Evolutionary conservation across 2,329 filamentous ascomycete species (phyloP).

Genomic region (Talaromyces sp.): DNA sequence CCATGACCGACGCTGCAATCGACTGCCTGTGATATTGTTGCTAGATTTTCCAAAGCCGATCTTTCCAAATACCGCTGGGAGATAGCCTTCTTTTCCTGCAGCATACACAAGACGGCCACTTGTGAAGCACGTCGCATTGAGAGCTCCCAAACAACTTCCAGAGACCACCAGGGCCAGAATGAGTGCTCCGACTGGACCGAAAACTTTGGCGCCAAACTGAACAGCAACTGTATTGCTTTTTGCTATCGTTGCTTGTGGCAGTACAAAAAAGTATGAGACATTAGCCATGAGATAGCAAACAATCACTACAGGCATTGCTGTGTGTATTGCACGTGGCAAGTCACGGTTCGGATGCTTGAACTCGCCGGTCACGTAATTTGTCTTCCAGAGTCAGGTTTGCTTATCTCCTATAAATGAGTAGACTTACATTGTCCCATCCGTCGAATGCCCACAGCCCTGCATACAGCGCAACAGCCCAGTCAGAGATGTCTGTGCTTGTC

Average conservation of each 20-base stretch:
- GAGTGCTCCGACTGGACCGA: constrained; percentile 77
- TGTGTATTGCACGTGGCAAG: constrained; percentile 91
- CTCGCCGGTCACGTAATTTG: constrained; percentile 96
- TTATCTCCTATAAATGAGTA: neutral
- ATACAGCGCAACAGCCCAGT: constrained; percentile 92
- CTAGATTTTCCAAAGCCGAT: constrained; percentile 62
- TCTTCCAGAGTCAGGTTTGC: constrained; percentile 49
- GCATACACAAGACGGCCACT: constrained; percentile 88
- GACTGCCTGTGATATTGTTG: constrained; percentile 27
- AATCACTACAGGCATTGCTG: constrained; percentile 92
- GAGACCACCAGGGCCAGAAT: constrained; percentile 85
- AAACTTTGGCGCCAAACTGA: constrained; percentile 84
- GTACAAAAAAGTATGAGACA: constrained; percentile 87
- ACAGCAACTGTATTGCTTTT: constrained; percentile 93
- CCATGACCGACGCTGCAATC: constrained; percentile 50
- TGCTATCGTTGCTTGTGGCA: constrained; percentile 76
- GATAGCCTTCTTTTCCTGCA: constrained; percentile 90
- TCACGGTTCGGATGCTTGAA: constrained; percentile 89
- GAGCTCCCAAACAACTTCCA: constrained; percentile 86
- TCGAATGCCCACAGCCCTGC: constrained; percentile 97
- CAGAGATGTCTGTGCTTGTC: constrained; percentile 73
- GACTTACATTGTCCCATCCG: constrained; percentile 92
- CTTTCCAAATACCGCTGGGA: constrained; percentile 77
- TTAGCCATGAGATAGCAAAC: constrained; percentile 87
- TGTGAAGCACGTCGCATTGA: constrained; percentile 94